Evolutionary conservation across 106 monocot species (phyloP).

Genomic region (Dendrobium catenatum): DNA sequence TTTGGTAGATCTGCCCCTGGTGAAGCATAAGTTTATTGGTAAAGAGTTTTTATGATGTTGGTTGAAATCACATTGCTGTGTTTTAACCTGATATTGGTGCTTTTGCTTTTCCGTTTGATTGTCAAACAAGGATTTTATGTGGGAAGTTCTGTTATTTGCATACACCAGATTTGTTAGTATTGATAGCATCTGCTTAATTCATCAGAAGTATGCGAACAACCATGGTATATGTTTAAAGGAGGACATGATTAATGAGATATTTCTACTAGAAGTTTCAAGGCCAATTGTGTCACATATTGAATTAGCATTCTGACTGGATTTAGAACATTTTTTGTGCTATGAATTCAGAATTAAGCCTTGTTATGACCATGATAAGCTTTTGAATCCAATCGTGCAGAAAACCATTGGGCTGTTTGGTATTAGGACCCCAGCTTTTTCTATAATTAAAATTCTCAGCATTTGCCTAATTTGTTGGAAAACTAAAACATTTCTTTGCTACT

Average conservation of each 20-base stretch:
- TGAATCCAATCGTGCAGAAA: neutral
- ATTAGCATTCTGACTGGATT: neutral
- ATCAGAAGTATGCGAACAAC: neutral
- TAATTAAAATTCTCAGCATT: neutral
- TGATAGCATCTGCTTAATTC: neutral
- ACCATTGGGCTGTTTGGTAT: neutral
- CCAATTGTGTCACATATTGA: neutral
- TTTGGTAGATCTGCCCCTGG: no score
- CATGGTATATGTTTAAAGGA: neutral
- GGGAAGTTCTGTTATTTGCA: neutral
- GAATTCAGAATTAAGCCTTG: neutral
- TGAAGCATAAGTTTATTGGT: no score
- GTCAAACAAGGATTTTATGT: neutral
- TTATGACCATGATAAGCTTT: neutral
- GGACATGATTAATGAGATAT: neutral
- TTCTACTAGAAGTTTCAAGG: neutral
- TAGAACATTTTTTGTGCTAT: slow-evolving; percentile 1
- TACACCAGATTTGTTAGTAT: neutral
- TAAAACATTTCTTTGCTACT: neutral
- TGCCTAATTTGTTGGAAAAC: neutral
- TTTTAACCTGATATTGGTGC: no score
- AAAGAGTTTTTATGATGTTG: no score
- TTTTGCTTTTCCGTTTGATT: no score
- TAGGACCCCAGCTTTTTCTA: neutral
- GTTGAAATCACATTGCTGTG: no score